Base-by-base conservation (phyloP, 495 filamentous ascomycete species). In the Letharia lupina region DNA sequence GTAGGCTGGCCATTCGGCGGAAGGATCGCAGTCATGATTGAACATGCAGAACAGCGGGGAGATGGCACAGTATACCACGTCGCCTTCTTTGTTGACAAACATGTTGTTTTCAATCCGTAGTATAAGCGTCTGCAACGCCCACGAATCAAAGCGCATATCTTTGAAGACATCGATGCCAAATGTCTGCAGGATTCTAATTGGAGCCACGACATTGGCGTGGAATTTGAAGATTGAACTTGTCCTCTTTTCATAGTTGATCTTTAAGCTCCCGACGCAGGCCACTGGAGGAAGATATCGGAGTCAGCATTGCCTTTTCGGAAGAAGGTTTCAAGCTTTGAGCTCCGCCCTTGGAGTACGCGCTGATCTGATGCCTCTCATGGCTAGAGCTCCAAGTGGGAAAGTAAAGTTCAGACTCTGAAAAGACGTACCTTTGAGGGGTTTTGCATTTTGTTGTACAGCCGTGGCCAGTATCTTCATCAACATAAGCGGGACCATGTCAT, bases 21-120 rank as follows among this genome's bases (percentile, higher is more conserved):
- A 61, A 16, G 59, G 59, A 13, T 11, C 15, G 40, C 59, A 61
- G 20, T 31, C 44, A 39, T 61, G 59, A 28, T 61, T 61, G 9
- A 61, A 41, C 59, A 61, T 45, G 11, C 9, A 8, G 59, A 45
- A 44, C 0, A 61, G 31, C 10, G 59, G 59, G 39, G 28, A 40
- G 20, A 61, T 23, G 40, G 3, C n/a, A 31, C 39, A n/a, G 11
- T 61, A 41, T 20, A 2, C 16, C 16, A 5, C 11, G 3, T 61
- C 16, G 9, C 9, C 40, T 11, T 40, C 16, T 3, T 40, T 44
- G 40, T n/a, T 23, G 59, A 12, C 8, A n/a, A 44, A 28, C 16
- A 8, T 61, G 31, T 44, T 61, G 11, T 33, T 16, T 0, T 61
- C 40, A 16, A 61, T 45, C 39, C 59, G 59, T 42, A 31, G 15